phyloP scores from a whole-genome alignment of 345 rosid species.

The Salix suchowensis region DNA sequence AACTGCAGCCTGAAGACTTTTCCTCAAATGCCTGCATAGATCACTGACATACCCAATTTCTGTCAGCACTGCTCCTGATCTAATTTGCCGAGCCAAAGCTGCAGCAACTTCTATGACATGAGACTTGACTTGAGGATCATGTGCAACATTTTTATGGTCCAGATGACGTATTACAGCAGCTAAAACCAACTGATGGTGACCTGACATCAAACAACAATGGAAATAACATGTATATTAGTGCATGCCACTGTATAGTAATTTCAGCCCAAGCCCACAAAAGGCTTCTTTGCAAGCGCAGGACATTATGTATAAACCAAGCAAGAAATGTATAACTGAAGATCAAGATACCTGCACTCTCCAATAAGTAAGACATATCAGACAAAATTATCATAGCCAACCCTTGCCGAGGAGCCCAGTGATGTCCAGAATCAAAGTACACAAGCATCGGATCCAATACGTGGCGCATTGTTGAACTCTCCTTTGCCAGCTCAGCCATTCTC shows the following conservation, averaged over 20 bases:
- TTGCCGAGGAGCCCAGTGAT: slow-evolving; percentile 70
- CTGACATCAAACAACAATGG: slow-evolving; percentile 37
- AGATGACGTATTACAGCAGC: slow-evolving; percentile 76
- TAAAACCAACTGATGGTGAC: slow-evolving; percentile 68
- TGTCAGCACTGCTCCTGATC: slow-evolving; percentile 53
- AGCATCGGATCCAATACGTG: slow-evolving; percentile 79
- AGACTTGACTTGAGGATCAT: slow-evolving; percentile 74
- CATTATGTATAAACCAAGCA: not conserved
- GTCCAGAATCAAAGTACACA: slow-evolving; percentile 60
- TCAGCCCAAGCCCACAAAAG: not conserved
- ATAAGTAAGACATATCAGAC: slow-evolving; percentile 67
- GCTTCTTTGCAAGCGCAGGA: not conserved
- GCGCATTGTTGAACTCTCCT: slow-evolving; percentile 83
- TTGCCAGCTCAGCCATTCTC: slow-evolving; percentile 82
- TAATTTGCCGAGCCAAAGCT: slow-evolving; percentile 66
- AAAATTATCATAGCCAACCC: slow-evolving; percentile 68
- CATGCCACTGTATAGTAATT: not conserved
- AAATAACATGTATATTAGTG: slow-evolving; percentile 2
- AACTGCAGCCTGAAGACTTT: slow-evolving; percentile 72
- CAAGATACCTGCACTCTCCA: slow-evolving; percentile 60
- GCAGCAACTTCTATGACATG: slow-evolving; percentile 68
- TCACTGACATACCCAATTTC: slow-evolving; percentile 83
- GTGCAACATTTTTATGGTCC: slow-evolving; percentile 80
- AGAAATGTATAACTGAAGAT: not conserved
- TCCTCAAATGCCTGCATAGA: slow-evolving; percentile 89